Evolutionary conservation across 2,329 filamentous ascomycete genomes (phyloP).

Genomic region (Cordyceps cicadae): DNA sequence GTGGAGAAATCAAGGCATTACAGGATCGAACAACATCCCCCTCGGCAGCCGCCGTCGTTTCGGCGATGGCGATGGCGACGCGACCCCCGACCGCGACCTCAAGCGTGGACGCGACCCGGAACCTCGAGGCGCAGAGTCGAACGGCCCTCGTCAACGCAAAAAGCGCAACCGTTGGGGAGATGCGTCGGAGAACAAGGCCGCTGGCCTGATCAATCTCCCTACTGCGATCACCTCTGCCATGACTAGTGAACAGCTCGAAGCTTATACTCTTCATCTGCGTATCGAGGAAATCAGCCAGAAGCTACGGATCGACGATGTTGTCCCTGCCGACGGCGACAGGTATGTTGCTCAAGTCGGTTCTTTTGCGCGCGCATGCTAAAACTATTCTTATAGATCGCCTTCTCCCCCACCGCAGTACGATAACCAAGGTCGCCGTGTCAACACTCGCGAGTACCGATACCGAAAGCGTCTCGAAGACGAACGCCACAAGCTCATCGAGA

Average conservation of each 20-base stretch:
- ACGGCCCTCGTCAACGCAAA: slow-evolving; percentile 84
- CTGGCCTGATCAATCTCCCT: slow-evolving; percentile 91
- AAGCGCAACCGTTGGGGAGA: slow-evolving; percentile 99
- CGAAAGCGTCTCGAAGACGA: slow-evolving; percentile 97
- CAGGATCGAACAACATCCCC: slow-evolving; percentile 96
- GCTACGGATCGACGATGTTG: slow-evolving; percentile 96
- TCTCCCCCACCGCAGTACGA: slow-evolving; percentile 96
- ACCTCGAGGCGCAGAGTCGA: slow-evolving; percentile 53
- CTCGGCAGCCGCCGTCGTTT: slow-evolving; percentile 79
- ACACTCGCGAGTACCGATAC: slow-evolving; percentile 97
- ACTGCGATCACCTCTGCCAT: slow-evolving; percentile 96
- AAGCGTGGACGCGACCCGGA: slow-evolving; percentile 94
- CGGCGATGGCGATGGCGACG: slow-evolving; percentile 37
- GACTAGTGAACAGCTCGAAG: slow-evolving; percentile 96
- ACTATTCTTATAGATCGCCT: slow-evolving; percentile 58
- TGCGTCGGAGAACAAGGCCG: slow-evolving; percentile 95
- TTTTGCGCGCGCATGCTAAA: slow-evolving; percentile 7
- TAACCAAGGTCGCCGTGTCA: slow-evolving; percentile 98
- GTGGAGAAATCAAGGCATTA: slow-evolving; percentile 74
- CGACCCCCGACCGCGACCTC: slow-evolving; percentile 36
- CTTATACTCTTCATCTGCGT: slow-evolving; percentile 89
- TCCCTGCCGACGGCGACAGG: slow-evolving; percentile 93
- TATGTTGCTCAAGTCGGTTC: slow-evolving; percentile 35
- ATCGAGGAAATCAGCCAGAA: slow-evolving; percentile 99
- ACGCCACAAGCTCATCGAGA: slow-evolving; percentile 96